These are phyloP conservation scores for Coniochaeta sp. DNA, from an alignment of 2,329 filamentous ascomycete species.

Conservation along the genomic window DNA sequence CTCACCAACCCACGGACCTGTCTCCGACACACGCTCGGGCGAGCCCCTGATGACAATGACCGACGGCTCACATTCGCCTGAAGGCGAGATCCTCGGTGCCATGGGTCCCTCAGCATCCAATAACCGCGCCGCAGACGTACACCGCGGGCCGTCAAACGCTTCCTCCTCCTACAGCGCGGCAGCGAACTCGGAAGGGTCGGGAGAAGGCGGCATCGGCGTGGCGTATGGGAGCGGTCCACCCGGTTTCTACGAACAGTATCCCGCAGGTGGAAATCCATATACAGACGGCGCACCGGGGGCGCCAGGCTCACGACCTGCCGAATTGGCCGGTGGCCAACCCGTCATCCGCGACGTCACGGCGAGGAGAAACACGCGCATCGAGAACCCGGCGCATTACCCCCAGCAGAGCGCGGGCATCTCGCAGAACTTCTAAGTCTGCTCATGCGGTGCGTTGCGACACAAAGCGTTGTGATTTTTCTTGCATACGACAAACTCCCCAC, in stretches of 20 bases:
- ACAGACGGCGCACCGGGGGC: slow-evolving; percentile 26
- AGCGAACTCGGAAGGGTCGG: slow-evolving; percentile 64
- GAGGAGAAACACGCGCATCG: slow-evolving; percentile 87
- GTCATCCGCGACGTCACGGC: slow-evolving; percentile 92
- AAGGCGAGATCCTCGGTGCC: slow-evolving; percentile 76
- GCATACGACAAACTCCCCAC: not conserved
- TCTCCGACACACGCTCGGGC: slow-evolving; percentile 63
- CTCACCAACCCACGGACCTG: slow-evolving; percentile 58
- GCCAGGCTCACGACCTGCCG: slow-evolving; percentile 29
- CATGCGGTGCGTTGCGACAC: not conserved
- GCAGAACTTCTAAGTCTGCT: slow-evolving; percentile 70
- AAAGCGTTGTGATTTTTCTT: not conserved
- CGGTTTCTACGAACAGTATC: slow-evolving; percentile 54
- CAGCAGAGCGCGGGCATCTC: slow-evolving; percentile 93
- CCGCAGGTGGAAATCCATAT: slow-evolving; percentile 46
- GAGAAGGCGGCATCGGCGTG: slow-evolving; percentile 39
- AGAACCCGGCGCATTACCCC: slow-evolving; percentile 81
- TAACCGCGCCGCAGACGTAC: slow-evolving; percentile 63
- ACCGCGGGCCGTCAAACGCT: slow-evolving; percentile 86
- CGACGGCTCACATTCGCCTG: slow-evolving; percentile 48
- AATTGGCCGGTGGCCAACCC: slow-evolving; percentile 51
- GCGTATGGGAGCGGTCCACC: slow-evolving; percentile 37
- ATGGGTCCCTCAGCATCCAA: slow-evolving; percentile 66
- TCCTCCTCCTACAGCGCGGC: slow-evolving; percentile 91
- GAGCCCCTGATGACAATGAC: slow-evolving; percentile 50